Evolutionary conservation across 192 early-diverging fungal species (phyloP).

Genomic region (Chytriomyces confervae): DNA sequence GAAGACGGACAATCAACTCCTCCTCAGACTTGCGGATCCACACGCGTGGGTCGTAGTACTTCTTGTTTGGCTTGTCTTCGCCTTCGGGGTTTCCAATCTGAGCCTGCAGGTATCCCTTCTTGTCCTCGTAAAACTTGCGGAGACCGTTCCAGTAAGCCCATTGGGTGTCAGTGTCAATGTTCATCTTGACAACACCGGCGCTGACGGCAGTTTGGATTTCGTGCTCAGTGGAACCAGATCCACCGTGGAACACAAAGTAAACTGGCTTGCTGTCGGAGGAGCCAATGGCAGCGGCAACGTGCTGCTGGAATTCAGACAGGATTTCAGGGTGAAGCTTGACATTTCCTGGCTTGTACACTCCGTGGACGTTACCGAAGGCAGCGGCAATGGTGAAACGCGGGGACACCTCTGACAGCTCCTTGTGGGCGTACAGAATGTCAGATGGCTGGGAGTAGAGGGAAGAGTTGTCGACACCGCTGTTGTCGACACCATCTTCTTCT

Average conservation of each 20-base stretch:
- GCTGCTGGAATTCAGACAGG: slow-evolving; percentile 87
- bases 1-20: slow-evolving; percentile 81
- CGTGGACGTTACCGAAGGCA: slow-evolving; percentile 94
- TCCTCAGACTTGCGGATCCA: slow-evolving; percentile 91
- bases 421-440: slow-evolving; percentile 95
- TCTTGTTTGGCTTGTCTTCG: slow-evolving; percentile 97
- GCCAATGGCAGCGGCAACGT: slow-evolving; percentile 74
- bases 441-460: slow-evolving; percentile 94
- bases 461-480: slow-evolving; percentile 88
- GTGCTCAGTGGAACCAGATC: slow-evolving; percentile 81
- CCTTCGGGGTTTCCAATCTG: slow-evolving; percentile 98
- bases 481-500: slow-evolving; percentile 98
- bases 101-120: slow-evolving; percentile 86
- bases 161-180: slow-evolving; percentile 98
- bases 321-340: slow-evolving; percentile 93
- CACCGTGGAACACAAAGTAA: slow-evolving; percentile 98
- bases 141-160: slow-evolving; percentile 94
- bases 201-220: slow-evolving; percentile 83
- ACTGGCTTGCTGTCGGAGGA: slow-evolving; percentile 75
- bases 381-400: slow-evolving; percentile 89
- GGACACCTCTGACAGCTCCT: slow-evolving; percentile 74
- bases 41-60: slow-evolving; percentile 96
- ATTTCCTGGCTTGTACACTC: slow-evolving; percentile 73
- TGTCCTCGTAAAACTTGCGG: slow-evolving; percentile 82
- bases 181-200: slow-evolving; percentile 97